phyloP scores from a whole-genome alignment of 495 filamentous ascomycete species.

The Acidiella bohemica region DNA sequence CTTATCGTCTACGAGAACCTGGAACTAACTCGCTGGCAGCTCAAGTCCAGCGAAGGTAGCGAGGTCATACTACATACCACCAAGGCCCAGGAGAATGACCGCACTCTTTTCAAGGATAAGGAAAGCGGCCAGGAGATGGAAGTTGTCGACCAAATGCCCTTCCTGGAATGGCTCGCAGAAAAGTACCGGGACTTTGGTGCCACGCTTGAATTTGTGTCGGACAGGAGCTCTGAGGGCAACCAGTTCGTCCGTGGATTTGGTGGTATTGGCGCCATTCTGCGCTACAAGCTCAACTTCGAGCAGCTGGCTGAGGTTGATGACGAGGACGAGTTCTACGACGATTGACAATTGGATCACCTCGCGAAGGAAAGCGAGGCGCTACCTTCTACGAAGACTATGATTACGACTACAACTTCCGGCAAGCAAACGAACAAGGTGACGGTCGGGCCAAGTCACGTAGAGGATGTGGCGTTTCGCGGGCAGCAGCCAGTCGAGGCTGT shows the following conservation, averaged over 20 bases:
- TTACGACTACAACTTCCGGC: too few species aligned
- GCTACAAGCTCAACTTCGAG: conserved; percentile 99
- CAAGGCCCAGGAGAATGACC: conserved; percentile 67
- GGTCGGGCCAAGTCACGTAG: too few species aligned
- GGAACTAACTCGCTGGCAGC: conserved; percentile 77
- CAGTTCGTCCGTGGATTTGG: conserved; percentile 99
- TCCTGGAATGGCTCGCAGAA: conserved; percentile 98
- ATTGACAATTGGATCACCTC: conserved; percentile 93
- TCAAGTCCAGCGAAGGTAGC: conserved; percentile 60
- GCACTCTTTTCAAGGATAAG: conserved; percentile 82
- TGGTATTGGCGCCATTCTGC: conserved; percentile 91
- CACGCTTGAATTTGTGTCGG: conserved; percentile 92
- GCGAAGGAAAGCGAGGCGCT: conserved; percentile 80
- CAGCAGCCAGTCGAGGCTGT: too few species aligned
- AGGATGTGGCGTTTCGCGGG: too few species aligned
- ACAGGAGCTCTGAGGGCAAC: conserved; percentile 92
- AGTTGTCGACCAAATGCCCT: conserved; percentile 64
- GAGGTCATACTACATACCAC: conserved; percentile 74
- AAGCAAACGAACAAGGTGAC: conserved; percentile 52
- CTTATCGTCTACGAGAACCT: conserved; percentile 97
- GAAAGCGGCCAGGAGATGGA: conserved; percentile 96
- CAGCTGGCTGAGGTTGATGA: conserved; percentile 89
- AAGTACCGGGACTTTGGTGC: conserved; percentile 96
- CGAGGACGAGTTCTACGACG: conserved; percentile 98
- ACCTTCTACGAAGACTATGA: too few species aligned